A percentile compares a stretch with the other conserved stretches of the same genome.
phyloP scores from a whole-genome alignment of 2,329 filamentous ascomycete genomes.

The Berkeleyomyces rouxiae region DNA sequence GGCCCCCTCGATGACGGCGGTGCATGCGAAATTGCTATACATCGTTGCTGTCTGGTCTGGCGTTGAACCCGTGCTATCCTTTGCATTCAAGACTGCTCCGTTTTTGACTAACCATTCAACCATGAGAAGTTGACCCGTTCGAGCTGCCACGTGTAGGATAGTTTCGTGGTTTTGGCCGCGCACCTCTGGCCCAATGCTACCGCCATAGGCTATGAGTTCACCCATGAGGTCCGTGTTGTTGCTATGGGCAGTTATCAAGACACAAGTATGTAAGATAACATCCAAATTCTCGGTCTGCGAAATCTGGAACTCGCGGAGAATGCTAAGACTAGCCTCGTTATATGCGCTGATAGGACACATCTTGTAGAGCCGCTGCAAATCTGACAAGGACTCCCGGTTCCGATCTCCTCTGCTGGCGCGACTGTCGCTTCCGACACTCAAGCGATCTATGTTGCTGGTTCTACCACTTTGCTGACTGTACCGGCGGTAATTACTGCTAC shows the following conservation, averaged over 20 bases:
- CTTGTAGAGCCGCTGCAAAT: conserved; percentile 7
- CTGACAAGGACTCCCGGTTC: background rate
- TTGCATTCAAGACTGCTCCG: conserved; percentile 2
- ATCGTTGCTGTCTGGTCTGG: conserved; percentile 2
- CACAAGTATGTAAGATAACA: background rate
- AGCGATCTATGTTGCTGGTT: background rate
- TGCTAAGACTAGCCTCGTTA: conserved; percentile 13
- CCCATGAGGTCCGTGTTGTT: conserved; percentile 11
- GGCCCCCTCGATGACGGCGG: background rate
- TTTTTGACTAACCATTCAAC: conserved; percentile 4
- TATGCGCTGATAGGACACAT: conserved; percentile 14
- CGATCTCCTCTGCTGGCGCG: conserved; percentile 5
- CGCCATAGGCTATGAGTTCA: background rate
- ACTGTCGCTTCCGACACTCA: conserved; percentile 5
- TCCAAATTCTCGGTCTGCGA: background rate
- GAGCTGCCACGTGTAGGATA: conserved; percentile 8
- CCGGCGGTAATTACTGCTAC: background rate
- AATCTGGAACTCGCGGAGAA: background rate
- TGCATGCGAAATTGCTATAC: background rate
- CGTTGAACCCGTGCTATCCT: background rate
- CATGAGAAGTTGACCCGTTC: background rate
- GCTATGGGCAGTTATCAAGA: conserved; percentile 4
- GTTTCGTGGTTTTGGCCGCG: conserved; percentile 4
- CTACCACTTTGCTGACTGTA: background rate
- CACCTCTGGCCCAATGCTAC: background rate